These are phyloP conservation scores for Pisolithus thermaeus DNA, from an alignment of 1,284 basidiomycete species.

Conservation along the genomic window DNA sequence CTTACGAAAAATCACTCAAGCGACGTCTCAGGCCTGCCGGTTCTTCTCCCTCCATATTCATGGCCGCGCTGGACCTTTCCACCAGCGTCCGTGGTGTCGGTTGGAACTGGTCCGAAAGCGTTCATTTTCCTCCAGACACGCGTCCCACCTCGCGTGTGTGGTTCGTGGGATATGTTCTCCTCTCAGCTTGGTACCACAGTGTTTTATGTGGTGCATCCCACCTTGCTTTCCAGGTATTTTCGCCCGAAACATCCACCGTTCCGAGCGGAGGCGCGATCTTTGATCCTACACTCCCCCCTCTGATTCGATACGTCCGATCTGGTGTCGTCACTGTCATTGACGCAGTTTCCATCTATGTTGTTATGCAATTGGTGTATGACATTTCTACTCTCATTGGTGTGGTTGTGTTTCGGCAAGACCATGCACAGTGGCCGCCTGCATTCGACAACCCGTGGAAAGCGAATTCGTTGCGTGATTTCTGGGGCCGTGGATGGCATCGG, in stretches of 20 bases:
- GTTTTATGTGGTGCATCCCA: slow-evolving; percentile 38
- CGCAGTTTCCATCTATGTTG: slow-evolving; percentile 36
- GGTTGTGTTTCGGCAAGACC: slow-evolving; percentile 26
- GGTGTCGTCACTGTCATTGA: slow-evolving; percentile 34
- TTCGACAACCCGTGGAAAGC: too few relatives aligned
- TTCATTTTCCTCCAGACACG: slow-evolving; percentile 38
- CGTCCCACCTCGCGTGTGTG: slow-evolving; percentile 28
- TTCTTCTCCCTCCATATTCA: slow-evolving; percentile 6
- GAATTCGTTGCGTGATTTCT: too few relatives aligned
- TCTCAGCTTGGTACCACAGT: slow-evolving; percentile 28
- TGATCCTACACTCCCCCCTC: slow-evolving; percentile 35
- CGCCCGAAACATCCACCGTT: slow-evolving; percentile 30
- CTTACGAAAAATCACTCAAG: not conserved
- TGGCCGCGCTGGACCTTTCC: slow-evolving; percentile 43
- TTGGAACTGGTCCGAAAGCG: slow-evolving; percentile 36
- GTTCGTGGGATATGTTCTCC: slow-evolving; percentile 25
- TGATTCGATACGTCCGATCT: slow-evolving; percentile 37
- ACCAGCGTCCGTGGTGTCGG: slow-evolving; percentile 45
- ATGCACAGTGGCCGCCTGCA: slow-evolving; percentile 1
- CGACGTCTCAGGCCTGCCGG: slow-evolving; percentile 3
- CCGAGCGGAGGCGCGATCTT: slow-evolving; percentile 44
- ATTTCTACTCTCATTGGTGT: slow-evolving; percentile 37
- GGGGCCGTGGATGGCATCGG: too few relatives aligned
- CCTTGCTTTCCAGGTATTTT: slow-evolving; percentile 35
- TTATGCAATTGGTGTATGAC: slow-evolving; percentile 38